These are phyloP conservation scores for Penicillium crustosum DNA, from an alignment of 2,329 filamentous ascomycete species.

Conservation along the genomic window DNA sequence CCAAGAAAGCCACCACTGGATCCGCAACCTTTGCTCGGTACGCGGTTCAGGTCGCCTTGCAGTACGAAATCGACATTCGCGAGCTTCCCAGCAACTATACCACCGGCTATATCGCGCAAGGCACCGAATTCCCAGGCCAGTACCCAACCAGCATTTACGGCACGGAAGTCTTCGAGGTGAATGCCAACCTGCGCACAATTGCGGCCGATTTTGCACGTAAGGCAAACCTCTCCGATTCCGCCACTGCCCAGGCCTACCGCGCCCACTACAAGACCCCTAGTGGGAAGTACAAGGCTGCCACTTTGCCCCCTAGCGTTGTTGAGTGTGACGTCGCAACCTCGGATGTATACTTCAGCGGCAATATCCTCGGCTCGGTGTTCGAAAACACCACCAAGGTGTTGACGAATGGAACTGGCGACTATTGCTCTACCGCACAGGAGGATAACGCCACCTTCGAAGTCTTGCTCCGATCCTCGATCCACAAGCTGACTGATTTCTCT, in stretches of 20 bases:
- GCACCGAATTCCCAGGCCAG: conserved; percentile 53
- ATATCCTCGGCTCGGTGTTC: conserved; percentile 61
- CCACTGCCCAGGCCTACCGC: conserved; percentile 54
- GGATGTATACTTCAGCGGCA: conserved; percentile 70
- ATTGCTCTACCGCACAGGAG: conserved; percentile 72
- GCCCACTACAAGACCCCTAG: conserved; percentile 47
- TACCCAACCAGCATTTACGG: conserved; percentile 64
- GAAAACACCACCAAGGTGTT: conserved; percentile 62
- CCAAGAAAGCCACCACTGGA: conserved; percentile 64
- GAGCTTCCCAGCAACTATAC: conserved; percentile 65
- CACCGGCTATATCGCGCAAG: conserved; percentile 69
- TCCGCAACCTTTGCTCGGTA: conserved; percentile 68
- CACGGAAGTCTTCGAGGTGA: conserved; percentile 69
- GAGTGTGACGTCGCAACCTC: conserved; percentile 68
- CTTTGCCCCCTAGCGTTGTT: conserved; percentile 55
- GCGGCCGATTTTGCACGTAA: conserved; percentile 54
- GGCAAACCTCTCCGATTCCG: conserved; percentile 55
- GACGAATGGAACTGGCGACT: conserved; percentile 67
- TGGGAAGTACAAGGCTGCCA: conserved; percentile 43
- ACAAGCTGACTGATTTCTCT: conserved; percentile 62
- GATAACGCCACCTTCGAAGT: conserved; percentile 69
- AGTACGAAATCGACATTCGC: conserved; percentile 72
- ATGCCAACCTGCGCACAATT: conserved; percentile 55
- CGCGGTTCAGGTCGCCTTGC: conserved; percentile 70
- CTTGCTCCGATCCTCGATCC: conserved; percentile 59